These are phyloP conservation scores for Hyaloraphidium curvatum DNA, from an alignment of 192 early-diverging fungal genomes.

Conservation along the genomic window DNA sequence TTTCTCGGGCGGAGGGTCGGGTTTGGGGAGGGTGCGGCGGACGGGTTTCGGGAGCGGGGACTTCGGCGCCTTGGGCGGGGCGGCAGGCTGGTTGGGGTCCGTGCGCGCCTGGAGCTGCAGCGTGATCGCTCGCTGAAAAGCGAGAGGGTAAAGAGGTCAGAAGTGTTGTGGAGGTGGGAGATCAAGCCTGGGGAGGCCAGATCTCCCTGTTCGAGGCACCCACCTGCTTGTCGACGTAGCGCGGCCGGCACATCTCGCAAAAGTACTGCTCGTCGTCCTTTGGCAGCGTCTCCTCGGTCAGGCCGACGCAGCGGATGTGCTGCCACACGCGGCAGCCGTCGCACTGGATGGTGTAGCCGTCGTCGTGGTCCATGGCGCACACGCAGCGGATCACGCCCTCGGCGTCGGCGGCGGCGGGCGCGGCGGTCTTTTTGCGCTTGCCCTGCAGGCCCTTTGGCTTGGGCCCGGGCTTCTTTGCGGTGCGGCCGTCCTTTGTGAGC, in stretches of 20 bases:
- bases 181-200: too few species aligned
- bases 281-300: conserved; percentile 48
- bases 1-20: too few species aligned
- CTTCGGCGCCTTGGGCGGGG: conserved; percentile 6
- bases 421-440: too few species aligned
- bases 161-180: too few species aligned
- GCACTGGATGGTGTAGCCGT: conserved; percentile 94
- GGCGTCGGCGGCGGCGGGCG: conserved; percentile 55
- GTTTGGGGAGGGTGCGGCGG: conserved; percentile 8
- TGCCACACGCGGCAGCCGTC: conserved; percentile 85
- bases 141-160: background rate
- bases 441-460: too few species aligned
- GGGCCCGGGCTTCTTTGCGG: too few species aligned
- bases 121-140: conserved; percentile 3
- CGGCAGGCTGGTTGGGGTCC: conserved; percentile 1
- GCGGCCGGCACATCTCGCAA: conserved; percentile 69
- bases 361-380: conserved; percentile 73
- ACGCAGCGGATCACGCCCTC: conserved; percentile 87
- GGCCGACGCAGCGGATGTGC: conserved; percentile 68
- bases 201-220: background rate
- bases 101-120: conserved; percentile 5
- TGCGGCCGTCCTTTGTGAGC: too few species aligned
- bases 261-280: conserved; percentile 70
- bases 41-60: background rate
- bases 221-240: conserved; percentile 29